Evolutionary conservation across 2,329 filamentous ascomycete species (phyloP).

Genomic region (Colletotrichum destructivum): DNA sequence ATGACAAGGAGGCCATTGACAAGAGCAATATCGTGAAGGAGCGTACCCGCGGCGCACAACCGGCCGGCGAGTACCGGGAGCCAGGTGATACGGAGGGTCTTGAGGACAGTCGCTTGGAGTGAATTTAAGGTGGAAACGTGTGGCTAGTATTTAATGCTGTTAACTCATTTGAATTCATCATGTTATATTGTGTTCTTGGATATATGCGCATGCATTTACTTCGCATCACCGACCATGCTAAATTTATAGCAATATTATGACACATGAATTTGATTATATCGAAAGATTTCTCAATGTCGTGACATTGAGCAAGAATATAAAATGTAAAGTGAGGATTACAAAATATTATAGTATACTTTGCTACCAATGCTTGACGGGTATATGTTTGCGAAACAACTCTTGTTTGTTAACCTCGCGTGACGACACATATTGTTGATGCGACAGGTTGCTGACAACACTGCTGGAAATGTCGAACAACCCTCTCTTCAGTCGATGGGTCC

Average conservation of each 20-base stretch:
- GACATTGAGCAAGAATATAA: too few species aligned
- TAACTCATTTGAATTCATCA: background rate
- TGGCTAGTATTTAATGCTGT: too few species aligned
- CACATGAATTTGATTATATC: too few species aligned
- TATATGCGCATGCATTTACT: too few species aligned
- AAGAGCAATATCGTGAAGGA: conserved; percentile 54
- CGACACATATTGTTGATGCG: too few species aligned
- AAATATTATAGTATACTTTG: background rate
- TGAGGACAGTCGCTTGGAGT: conserved; percentile 23
- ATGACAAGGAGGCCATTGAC: conserved; percentile 57
- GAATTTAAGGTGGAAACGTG: background rate
- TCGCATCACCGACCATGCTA: too few species aligned
- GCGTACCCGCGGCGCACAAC: conserved; percentile 52
- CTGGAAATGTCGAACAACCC: background rate
- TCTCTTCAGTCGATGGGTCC: conserved; percentile 12
- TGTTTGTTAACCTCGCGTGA: background rate
- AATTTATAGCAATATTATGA: too few species aligned
- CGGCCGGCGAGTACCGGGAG: conserved; percentile 49
- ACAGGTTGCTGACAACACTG: too few species aligned
- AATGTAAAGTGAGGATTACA: background rate
- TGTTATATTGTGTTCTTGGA: background rate
- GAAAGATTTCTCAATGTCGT: too few species aligned
- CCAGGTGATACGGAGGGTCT: conserved; percentile 53
- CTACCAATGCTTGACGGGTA: background rate
- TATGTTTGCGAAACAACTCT: background rate